A percentile compares a stretch with the other conserved stretches of the same genome.
Evolutionary conservation across 768 basidiomycete genomes (phyloP).

Genomic region (Suillus lakei): DNA sequence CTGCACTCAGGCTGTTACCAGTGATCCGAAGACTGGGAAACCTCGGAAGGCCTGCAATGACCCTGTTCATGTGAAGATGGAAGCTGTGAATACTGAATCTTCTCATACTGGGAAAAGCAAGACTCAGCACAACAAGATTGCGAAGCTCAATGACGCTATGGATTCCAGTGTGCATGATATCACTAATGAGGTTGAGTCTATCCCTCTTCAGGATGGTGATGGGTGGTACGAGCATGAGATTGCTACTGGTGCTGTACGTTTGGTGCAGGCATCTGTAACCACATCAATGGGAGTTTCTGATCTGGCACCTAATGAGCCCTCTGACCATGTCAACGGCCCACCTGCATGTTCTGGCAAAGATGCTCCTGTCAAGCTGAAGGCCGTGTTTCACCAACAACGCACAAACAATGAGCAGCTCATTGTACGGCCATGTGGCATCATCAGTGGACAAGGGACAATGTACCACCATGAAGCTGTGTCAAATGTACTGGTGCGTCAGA

Average conservation of each 20-base stretch:
- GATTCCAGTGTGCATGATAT: no score
- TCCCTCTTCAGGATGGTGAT: neutral
- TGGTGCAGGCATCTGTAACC: no score
- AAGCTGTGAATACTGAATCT: no score
- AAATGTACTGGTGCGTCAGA: no score
- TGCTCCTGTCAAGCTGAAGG: no score
- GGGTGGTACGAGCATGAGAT: neutral
- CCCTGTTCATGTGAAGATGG: neutral
- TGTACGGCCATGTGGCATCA: slow-evolving; percentile 40
- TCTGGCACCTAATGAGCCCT: no score
- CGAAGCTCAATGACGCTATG: neutral
- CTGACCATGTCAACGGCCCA: no score
- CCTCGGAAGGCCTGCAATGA: slow-evolving; percentile 12
- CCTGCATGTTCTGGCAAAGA: no score
- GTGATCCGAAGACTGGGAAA: neutral
- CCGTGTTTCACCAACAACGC: no score
- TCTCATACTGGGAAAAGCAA: no score
- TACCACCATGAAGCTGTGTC: slow-evolving; percentile 16
- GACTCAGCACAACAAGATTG: neutral
- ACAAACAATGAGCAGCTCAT: slow-evolving; percentile 42
- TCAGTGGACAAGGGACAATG: slow-evolving; percentile 25
- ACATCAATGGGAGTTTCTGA: slow-evolving; percentile 21
- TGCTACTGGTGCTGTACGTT: no score
- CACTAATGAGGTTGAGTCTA: neutral
- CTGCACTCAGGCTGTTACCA: slow-evolving; percentile 14